A percentile compares a stretch with the other conserved stretches of the same genome.
These are phyloP conservation scores for Termitomyces eurrhizus DNA, from an alignment of 768 basidiomycete genomes.

Conservation along the genomic window DNA sequence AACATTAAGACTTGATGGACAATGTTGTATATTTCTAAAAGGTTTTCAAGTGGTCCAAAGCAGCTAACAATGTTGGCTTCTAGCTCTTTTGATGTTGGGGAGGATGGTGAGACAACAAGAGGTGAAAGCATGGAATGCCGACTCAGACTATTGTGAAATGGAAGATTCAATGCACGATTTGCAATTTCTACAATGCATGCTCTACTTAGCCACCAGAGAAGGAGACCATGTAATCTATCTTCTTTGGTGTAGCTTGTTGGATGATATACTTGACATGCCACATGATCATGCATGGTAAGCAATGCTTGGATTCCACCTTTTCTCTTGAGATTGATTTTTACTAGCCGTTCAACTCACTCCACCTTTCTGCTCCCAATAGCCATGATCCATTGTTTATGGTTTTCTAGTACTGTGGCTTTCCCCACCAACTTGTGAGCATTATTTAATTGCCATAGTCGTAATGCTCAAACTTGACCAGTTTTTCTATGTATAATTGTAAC, in stretches of 20 bases:
- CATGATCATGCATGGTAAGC: neutral
- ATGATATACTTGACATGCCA: slow-evolving; percentile 13
- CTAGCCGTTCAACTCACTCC: slow-evolving; percentile 14
- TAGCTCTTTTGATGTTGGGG: slow-evolving; percentile 6
- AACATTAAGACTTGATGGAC: slow-evolving; percentile 24
- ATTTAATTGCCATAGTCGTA: slow-evolving; percentile 10
- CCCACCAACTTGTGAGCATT: slow-evolving; percentile 15
- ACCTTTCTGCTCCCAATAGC: slow-evolving; percentile 22
- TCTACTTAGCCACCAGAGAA: slow-evolving; percentile 22
- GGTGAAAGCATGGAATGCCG: slow-evolving; percentile 13
- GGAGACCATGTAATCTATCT: slow-evolving; percentile 16
- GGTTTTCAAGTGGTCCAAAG: neutral
- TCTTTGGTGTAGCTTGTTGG: slow-evolving; percentile 21
- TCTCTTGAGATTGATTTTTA: slow-evolving; percentile 13
- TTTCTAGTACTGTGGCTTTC: slow-evolving; percentile 12
- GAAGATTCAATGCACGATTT: slow-evolving; percentile 17
- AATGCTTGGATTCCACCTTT: neutral
- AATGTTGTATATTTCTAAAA: neutral
- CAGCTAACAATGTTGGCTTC: slow-evolving; percentile 4
- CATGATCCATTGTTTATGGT: slow-evolving; percentile 20
- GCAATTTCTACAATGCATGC: slow-evolving; percentile 18
- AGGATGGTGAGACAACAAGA: slow-evolving; percentile 13
- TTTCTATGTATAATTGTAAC: neutral
- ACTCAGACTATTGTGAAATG: slow-evolving; percentile 14
- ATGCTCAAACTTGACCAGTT: slow-evolving; percentile 8